Base-by-base conservation (phyloP, 192 early-diverging fungal genomes). In the Podila verticillata region DNA sequence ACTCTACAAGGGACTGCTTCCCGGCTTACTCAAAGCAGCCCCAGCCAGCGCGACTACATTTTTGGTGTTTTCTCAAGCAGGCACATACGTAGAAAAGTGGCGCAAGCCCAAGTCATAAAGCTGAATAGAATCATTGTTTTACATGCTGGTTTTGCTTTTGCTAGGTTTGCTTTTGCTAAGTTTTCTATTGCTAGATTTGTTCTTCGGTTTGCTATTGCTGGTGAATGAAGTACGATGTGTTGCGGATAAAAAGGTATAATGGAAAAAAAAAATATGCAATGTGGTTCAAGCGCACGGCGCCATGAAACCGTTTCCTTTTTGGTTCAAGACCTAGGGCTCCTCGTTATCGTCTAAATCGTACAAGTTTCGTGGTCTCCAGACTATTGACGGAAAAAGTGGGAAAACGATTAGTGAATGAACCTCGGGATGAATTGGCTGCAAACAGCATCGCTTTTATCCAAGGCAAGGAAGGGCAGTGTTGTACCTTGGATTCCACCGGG, bases 1-100 rank as follows among this genome's bases (percentile, higher is more conserved):
- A 4, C 85, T 99, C n/a, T 99, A 96, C 83, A 95, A 95, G 57
- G 96, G 98, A 0, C 66, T 96, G 10, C 84, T 92, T 1, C 96
- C 96, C 2, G 92, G 93, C 3, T 61, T 98, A 4, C 68, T 99
- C 67, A 99, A 99, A 85, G 87, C 93, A 7, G 96, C 89, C 7
- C 95, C 96, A 10, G 89, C 91, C 0, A 91, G 92, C 26, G 95
- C 98, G 5, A 85, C 94, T 5, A 94, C 96, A 0, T 99, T 99
- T 71, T 92, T 94, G 72, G 90, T 98, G 0, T 95, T 89, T 82
- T 91, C 89, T 31, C 81, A 91, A 34, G 89, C 85, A 20, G 83
- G 89, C 19, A 80, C 89, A 2, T 12, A 92, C 24, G 36, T 94
- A 24, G 84, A 85, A 20, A 57, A 59, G 35, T 54, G 51, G 51